These are phyloP conservation scores for Penicillium griseofulvum DNA, from an alignment of 2,329 filamentous ascomycete genomes.

Conservation along the genomic window DNA sequence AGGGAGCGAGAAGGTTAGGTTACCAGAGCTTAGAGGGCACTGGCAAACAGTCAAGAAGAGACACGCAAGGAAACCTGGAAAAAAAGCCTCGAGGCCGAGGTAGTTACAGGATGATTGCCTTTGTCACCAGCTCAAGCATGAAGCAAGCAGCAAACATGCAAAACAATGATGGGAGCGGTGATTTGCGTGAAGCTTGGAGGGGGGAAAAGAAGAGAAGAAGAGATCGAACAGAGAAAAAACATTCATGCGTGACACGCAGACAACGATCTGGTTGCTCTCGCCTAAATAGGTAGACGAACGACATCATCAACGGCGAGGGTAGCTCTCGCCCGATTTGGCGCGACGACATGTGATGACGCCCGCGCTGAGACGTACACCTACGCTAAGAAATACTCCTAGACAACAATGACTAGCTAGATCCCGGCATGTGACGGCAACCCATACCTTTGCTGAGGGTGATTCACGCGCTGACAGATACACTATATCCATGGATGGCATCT, in stretches of 20 bases:
- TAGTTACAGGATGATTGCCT: not conserved
- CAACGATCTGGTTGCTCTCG: not conserved
- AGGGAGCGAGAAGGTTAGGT: not conserved
- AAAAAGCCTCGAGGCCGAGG: not conserved
- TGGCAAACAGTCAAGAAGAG: not conserved
- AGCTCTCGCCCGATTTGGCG: not conserved
- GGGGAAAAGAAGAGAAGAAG: not conserved
- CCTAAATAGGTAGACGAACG: not conserved
- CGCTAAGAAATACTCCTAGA: not conserved
- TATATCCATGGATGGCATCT: not conserved
- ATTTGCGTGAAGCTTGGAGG: not conserved
- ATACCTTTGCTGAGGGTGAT: not conserved
- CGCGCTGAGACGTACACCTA: not conserved
- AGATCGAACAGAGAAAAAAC: not conserved
- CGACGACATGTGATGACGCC: not conserved
- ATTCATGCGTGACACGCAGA: not conserved
- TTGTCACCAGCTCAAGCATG: not conserved
- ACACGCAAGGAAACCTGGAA: not conserved
- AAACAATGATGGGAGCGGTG: not conserved
- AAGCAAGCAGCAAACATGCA: not conserved
- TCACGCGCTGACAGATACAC: not conserved
- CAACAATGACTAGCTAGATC: not conserved
- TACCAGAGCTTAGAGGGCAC: not conserved
- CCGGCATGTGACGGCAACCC: not conserved
- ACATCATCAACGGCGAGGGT: not conserved